Conservation (phyloP, 2,329 filamentous ascomycete genomes). For the Penicillium brevicompactum region DNA sequence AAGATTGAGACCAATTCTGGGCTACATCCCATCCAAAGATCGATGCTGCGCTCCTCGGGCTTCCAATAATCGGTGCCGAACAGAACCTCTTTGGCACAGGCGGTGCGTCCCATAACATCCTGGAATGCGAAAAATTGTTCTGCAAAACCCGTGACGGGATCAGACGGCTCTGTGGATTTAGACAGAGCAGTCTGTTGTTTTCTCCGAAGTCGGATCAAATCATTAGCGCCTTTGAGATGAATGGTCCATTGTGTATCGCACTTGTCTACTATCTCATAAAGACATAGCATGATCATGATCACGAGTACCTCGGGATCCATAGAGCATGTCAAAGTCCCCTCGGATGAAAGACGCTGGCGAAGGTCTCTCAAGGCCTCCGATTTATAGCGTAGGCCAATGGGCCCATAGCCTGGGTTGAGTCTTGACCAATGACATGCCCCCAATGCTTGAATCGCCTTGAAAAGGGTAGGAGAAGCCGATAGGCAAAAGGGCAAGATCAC, state of each 20-base stretch:
- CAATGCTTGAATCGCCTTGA: slow-evolving; percentile 42
- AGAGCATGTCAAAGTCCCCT: slow-evolving; percentile 30
- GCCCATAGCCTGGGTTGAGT: slow-evolving; percentile 30
- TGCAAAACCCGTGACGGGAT: slow-evolving; percentile 39
- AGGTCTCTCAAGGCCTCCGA: slow-evolving; percentile 41
- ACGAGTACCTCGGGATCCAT: slow-evolving; percentile 40
- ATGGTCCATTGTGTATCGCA: slow-evolving; percentile 51
- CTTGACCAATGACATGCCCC: slow-evolving; percentile 43
- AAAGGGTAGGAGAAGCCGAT: slow-evolving; percentile 40
- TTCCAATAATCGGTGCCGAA: slow-evolving; percentile 54
- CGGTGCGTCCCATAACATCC: slow-evolving; percentile 55
- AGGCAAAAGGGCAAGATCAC: slow-evolving; percentile 43
- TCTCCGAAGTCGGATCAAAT: slow-evolving; percentile 47
- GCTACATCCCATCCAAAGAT: slow-evolving; percentile 54
- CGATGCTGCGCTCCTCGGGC: slow-evolving; percentile 40
- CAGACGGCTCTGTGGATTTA: slow-evolving; percentile 12
- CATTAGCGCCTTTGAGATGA: slow-evolving; percentile 51
- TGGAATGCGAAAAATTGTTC: slow-evolving; percentile 56
- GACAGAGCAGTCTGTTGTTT: slow-evolving; percentile 21
- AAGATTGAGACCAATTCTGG: slow-evolving; percentile 50
- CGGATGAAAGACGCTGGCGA: slow-evolving; percentile 33
- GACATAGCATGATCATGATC: slow-evolving; percentile 51
- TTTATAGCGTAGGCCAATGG: slow-evolving; percentile 41
- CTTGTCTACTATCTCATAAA: slow-evolving; percentile 49
- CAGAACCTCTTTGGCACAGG: slow-evolving; percentile 50